phyloP scores from a whole-genome alignment of 2,329 filamentous ascomycete species.

The Colletotrichum gloeosporioides region DNA sequence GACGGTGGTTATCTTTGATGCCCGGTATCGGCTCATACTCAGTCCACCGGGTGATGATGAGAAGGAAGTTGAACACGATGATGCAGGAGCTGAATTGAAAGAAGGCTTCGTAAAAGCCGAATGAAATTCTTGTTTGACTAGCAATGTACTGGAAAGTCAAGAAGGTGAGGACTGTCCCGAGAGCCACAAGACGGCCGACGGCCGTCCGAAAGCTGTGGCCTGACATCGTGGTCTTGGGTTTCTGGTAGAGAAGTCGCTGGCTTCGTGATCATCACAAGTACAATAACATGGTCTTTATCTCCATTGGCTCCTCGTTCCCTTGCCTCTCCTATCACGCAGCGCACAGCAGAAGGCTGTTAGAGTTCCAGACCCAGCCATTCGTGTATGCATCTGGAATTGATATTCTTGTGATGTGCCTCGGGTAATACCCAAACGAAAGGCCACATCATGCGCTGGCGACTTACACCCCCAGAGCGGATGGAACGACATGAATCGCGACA shows the following conservation, averaged over 20 bases:
- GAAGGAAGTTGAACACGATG: not conserved
- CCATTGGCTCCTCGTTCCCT: not conserved
- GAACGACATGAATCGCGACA: not conserved
- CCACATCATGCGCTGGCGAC: not conserved
- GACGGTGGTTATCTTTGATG: not conserved
- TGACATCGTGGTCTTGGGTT: not conserved
- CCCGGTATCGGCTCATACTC: not conserved
- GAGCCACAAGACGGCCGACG: not conserved
- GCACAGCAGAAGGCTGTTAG: not conserved
- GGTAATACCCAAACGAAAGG: not conserved
- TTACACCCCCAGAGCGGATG: not conserved
- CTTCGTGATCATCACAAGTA: not conserved
- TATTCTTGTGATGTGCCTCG: not conserved
- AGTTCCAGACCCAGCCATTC: not conserved
- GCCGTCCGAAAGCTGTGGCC: not conserved
- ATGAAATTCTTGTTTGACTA: not conserved
- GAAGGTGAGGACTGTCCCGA: not conserved
- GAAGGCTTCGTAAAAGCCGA: not conserved
- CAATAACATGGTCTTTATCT: too few relatives aligned
- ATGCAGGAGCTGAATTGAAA: not conserved
- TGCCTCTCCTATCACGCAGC: not conserved
- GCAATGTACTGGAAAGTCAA: not conserved
- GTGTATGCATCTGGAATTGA: not conserved
- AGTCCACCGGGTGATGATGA: not conserved
- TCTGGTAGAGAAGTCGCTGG: not conserved